A percentile compares a stretch with the other conserved stretches of the same genome.
Conservation (phyloP, 345 rosid species). For the Eutrema heterophyllum region DNA sequence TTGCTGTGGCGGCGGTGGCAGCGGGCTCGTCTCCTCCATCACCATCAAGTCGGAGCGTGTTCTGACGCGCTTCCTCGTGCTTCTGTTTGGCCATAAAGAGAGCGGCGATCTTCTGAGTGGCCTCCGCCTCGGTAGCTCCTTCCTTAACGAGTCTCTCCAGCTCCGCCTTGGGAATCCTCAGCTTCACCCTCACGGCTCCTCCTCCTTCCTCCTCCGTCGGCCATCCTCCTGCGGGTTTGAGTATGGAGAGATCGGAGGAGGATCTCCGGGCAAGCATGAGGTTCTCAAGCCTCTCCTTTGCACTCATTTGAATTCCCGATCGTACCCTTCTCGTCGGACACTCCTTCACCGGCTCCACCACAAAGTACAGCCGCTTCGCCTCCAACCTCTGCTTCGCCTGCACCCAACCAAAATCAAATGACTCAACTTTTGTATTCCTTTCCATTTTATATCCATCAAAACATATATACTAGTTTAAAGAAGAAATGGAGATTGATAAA, state of each 20-base stretch:
- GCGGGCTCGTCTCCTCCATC: constrained; percentile 8
- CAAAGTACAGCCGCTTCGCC: constrained; percentile 75
- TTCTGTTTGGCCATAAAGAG: constrained; percentile 24
- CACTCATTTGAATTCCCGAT: constrained; percentile 74
- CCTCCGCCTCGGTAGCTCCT: constrained; percentile 56
- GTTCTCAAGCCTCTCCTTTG: constrained; percentile 84
- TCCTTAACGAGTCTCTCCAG: constrained; percentile 66
- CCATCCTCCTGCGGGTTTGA: constrained; percentile 33
- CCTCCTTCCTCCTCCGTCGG: constrained; percentile 1
- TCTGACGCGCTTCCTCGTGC: neutral
- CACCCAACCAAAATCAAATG: neutral
- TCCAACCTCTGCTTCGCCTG: constrained; percentile 46
- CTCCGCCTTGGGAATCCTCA: constrained; percentile 65
- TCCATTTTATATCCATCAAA: neutral
- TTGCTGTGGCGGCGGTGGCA: neutral
- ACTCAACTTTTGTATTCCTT: neutral
- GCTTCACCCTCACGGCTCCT: constrained; percentile 44
- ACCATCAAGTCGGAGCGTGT: neutral
- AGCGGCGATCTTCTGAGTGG: constrained; percentile 51
- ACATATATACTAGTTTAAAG: neutral
- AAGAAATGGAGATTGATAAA: neutral
- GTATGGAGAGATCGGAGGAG: constrained; percentile 67
- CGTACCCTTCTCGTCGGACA: constrained; percentile 68
- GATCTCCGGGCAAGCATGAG: constrained; percentile 81
- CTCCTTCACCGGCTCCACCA: constrained; percentile 55